phyloP scores from a whole-genome alignment of 1,139 yeast genomes.

The Blastobotrys petasosporus region DNA sequence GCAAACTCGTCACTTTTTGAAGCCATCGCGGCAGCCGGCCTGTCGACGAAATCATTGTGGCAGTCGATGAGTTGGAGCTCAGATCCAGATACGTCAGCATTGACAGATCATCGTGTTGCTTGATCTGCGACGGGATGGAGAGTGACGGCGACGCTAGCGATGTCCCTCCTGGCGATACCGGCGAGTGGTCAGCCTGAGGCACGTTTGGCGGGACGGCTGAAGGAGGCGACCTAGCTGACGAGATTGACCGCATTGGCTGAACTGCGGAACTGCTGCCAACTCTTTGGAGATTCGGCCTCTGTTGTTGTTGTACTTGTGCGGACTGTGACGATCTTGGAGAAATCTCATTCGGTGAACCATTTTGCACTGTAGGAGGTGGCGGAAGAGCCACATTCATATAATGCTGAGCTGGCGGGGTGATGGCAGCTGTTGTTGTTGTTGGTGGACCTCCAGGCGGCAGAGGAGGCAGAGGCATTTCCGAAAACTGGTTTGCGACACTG shows the following conservation, averaged over 20 bases:
- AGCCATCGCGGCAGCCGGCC: slow-evolving; percentile 30
- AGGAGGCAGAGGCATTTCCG: slow-evolving; percentile 15
- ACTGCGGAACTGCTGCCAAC: too few relatives aligned
- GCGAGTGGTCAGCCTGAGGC: not conserved
- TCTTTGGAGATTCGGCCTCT: too few relatives aligned
- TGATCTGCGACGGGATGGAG: not conserved
- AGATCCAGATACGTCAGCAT: slow-evolving; percentile 26
- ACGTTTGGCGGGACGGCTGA: not conserved
- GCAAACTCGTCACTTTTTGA: slow-evolving; percentile 24
- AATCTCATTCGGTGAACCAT: not conserved
- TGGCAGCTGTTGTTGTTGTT: not conserved
- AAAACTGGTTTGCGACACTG: slow-evolving; percentile 6
- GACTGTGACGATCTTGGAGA: slow-evolving; percentile 2
- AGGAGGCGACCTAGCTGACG: too few relatives aligned
- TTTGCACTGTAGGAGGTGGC: not conserved
- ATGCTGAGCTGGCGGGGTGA: not conserved
- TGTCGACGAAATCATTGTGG: slow-evolving; percentile 20
- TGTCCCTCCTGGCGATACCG: too few relatives aligned
- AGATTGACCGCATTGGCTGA: too few relatives aligned
- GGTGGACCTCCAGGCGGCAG: slow-evolving; percentile 8
- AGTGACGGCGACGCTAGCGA: too few relatives aligned
- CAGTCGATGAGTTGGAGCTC: slow-evolving; percentile 18
- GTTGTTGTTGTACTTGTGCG: not conserved
- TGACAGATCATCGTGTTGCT: slow-evolving; percentile 11
- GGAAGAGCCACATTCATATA: slow-evolving; percentile 3